These are phyloP conservation scores for Monosporascus cannonballus DNA, from an alignment of 2,329 filamentous ascomycete genomes.

Conservation along the genomic window DNA sequence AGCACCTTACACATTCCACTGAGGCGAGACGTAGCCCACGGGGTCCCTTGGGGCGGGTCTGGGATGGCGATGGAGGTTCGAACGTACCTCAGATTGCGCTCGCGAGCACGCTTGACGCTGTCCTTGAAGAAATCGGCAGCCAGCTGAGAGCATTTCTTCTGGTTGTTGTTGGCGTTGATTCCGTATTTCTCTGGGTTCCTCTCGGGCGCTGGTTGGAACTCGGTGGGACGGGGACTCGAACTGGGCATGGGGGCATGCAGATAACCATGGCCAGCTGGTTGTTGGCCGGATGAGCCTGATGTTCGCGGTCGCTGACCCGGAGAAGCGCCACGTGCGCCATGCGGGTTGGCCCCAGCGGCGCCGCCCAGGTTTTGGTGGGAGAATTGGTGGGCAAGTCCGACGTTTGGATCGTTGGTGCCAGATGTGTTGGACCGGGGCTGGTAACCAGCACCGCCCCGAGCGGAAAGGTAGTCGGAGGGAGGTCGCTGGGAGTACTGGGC, in stretches of 20 bases:
- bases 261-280: slow-evolving; percentile 55
- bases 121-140: slow-evolving; percentile 97
- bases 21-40: neutral
- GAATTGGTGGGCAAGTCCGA: slow-evolving; percentile 90
- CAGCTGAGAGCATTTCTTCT: slow-evolving; percentile 63
- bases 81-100: slow-evolving; percentile 84
- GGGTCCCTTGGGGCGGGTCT: neutral
- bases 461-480: slow-evolving; percentile 21
- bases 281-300: slow-evolving; percentile 62
- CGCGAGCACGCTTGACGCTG: slow-evolving; percentile 90
- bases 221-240: slow-evolving; percentile 52
- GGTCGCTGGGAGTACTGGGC: slow-evolving; percentile 27
- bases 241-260: slow-evolving; percentile 62
- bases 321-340: slow-evolving; percentile 61
- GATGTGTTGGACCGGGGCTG: slow-evolving; percentile 52
- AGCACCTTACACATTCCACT: slow-evolving; percentile 9
- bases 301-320: slow-evolving; percentile 77
- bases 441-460: slow-evolving; percentile 28
- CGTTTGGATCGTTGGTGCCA: slow-evolving; percentile 74
- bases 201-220: slow-evolving; percentile 74
- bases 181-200: slow-evolving; percentile 79
- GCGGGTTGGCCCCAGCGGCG: slow-evolving; percentile 62
- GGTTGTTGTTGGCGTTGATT: slow-evolving; percentile 58
- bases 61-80: neutral
- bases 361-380: slow-evolving; percentile 89